Conservation (phyloP, 371 early-diverging fungal species). For the Apophysomyces elegans region DNA sequence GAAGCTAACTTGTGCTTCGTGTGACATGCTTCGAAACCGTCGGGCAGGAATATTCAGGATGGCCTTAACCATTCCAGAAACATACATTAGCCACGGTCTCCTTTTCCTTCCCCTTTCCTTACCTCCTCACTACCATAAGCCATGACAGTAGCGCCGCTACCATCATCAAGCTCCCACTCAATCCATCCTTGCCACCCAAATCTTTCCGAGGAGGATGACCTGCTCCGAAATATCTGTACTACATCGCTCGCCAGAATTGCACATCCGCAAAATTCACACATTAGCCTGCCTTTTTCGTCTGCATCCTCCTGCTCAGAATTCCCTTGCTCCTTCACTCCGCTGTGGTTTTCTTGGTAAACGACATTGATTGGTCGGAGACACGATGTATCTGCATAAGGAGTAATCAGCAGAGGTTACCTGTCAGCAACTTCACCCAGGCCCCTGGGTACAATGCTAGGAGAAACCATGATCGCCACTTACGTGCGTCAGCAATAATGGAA, state of each 20-base stretch:
- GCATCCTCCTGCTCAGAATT: constrained; percentile 10
- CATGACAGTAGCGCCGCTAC: constrained; percentile 26
- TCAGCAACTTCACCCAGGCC: neutral
- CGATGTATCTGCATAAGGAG: constrained; percentile 19
- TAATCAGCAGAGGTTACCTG: neutral
- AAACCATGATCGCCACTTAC: constrained; percentile 15
- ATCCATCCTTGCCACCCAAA: constrained; percentile 30
- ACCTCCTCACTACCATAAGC: constrained; percentile 50
- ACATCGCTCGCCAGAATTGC: constrained; percentile 21
- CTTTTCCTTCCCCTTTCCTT: neutral
- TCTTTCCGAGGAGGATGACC: constrained; percentile 12
- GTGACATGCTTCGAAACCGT: constrained; percentile 36
- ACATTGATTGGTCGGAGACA: constrained; percentile 22
- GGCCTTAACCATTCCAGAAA: constrained; percentile 20
- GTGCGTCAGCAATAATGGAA: constrained; percentile 13
- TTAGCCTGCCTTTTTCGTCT: constrained; percentile 15
- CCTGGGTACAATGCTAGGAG: neutral
- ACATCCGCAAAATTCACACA: constrained; percentile 41
- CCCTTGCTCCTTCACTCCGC: constrained; percentile 4
- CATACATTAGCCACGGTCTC: neutral
- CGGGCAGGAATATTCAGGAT: constrained; percentile 34
- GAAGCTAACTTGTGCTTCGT: constrained; percentile 33
- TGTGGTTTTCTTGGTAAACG: neutral
- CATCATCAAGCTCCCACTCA: constrained; percentile 47
- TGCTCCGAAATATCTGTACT: constrained; percentile 31